phyloP scores from a whole-genome alignment of 2,329 filamentous ascomycete genomes.

The Eutypella sp. region DNA sequence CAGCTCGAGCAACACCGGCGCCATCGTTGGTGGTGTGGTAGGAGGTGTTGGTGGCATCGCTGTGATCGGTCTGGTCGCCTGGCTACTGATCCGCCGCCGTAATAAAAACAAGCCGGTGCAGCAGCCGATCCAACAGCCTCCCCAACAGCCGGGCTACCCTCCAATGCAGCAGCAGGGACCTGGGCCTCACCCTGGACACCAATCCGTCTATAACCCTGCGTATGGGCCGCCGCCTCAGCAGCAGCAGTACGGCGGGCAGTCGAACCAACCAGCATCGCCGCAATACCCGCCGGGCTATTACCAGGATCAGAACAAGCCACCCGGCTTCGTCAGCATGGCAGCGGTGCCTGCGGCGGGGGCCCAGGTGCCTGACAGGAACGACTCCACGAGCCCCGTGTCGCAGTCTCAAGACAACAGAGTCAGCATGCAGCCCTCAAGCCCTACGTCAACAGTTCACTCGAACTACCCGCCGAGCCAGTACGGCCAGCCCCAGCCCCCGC shows the following conservation, averaged over 20 bases:
- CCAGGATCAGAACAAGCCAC: constrained; percentile 19
- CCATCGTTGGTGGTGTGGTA: constrained; percentile 43
- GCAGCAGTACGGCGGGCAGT: constrained; percentile 17
- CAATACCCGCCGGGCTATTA: constrained; percentile 13
- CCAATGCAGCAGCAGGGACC: constrained; percentile 7
- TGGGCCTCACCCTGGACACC: constrained; percentile 2
- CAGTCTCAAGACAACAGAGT: constrained; percentile 15
- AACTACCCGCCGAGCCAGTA: constrained; percentile 12
- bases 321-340: constrained; percentile 16
- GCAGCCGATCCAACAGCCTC: constrained; percentile 8
- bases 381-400: constrained; percentile 24
- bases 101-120: constrained; percentile 23
- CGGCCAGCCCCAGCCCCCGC: constrained; percentile 4
- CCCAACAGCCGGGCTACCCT: constrained; percentile 4
- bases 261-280: constrained; percentile 10
- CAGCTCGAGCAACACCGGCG: constrained; percentile 29
- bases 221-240: constrained; percentile 16
- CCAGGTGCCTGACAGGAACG: constrained; percentile 17
- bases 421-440: constrained; percentile 19
- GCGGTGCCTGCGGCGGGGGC: constrained; percentile 6
- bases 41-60: constrained; percentile 39
- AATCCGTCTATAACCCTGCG: constrained; percentile 3
- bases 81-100: constrained; percentile 36
- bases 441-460: constrained; percentile 20
- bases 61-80: constrained; percentile 34